Conservation (phyloP, 805 yeast species). For the Kazachstania kunashirensis region DNA sequence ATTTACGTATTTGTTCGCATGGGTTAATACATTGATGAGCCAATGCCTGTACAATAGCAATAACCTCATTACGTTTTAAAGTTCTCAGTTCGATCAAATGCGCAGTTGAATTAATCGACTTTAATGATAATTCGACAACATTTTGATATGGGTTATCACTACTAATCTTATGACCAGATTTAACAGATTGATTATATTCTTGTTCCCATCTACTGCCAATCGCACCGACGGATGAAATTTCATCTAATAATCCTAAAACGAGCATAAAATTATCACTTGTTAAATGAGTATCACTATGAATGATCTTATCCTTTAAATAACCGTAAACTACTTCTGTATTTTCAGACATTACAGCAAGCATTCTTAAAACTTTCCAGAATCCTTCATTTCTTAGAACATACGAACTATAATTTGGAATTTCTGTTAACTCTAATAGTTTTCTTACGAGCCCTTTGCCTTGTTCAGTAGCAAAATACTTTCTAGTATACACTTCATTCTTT, state of each 20-base stretch:
- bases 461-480: conserved; percentile 30
- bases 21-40: conserved; percentile 88
- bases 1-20: conserved; percentile 61
- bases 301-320: conserved; percentile 38
- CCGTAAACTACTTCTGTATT: conserved; percentile 37
- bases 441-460: conserved; percentile 40
- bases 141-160: conserved; percentile 42
- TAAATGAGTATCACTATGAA: conserved; percentile 26
- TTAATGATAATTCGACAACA: conserved; percentile 48
- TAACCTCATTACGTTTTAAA: conserved; percentile 27
- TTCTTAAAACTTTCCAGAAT: conserved; percentile 48
- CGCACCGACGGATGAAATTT: conserved; percentile 73
- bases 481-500: conserved; percentile 27
- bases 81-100: conserved; percentile 35
- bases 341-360: conserved; percentile 37
- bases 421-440: conserved; percentile 31
- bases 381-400: conserved; percentile 41
- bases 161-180: conserved; percentile 36
- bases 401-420: conserved; percentile 16
- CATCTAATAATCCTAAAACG: conserved; percentile 63
- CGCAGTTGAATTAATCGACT: conserved; percentile 53
- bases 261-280: conserved; percentile 49
- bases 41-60: conserved; percentile 67
- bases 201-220: conserved; percentile 70
- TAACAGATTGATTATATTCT: conserved; percentile 39